Evolutionary conservation across 768 basidiomycete genomes (phyloP).

Genomic region (Psilocybe sp.): DNA sequence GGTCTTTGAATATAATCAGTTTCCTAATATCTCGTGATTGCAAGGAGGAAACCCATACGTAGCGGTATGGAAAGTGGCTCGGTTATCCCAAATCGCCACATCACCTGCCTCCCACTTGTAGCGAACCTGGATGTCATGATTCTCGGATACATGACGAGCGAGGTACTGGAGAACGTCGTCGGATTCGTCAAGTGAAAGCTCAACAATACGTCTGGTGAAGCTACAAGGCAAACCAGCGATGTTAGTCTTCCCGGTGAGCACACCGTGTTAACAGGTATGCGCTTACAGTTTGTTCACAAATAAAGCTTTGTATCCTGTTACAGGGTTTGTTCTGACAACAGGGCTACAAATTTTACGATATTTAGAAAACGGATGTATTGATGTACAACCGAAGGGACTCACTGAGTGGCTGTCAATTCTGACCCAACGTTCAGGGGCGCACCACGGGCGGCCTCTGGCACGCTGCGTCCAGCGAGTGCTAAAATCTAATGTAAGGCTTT

Average conservation of each 20-base stretch:
- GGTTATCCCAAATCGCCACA: conserved; percentile 63
- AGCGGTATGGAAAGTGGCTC: conserved; percentile 46
- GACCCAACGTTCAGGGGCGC: conserved; percentile 50
- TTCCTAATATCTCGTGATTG: neutral
- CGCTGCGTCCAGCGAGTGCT: conserved; percentile 20
- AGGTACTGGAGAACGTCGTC: conserved; percentile 47
- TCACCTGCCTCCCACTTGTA: conserved; percentile 51
- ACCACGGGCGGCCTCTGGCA: conserved; percentile 42
- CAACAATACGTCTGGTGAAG: conserved; percentile 55
- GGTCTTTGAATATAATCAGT: conserved; percentile 18
- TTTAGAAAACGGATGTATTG: neutral
- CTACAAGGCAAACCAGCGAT: conserved; percentile 18
- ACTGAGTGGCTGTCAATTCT: conserved; percentile 50
- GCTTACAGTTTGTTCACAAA: conserved; percentile 52
- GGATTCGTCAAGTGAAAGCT: conserved; percentile 52
- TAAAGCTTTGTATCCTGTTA: conserved; percentile 56
- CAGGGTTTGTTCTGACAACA: conserved; percentile 55
- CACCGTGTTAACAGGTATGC: neutral
- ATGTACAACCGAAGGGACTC: conserved; percentile 10
- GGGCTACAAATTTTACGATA: conserved; percentile 33
- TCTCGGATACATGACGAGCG: conserved; percentile 48
- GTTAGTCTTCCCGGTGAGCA: neutral
- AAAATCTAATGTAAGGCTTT: conserved; percentile 24
- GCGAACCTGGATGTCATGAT: conserved; percentile 57
- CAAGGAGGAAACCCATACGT: conserved; percentile 26